Evolutionary conservation across 2,329 filamentous ascomycete genomes (phyloP), one percentile per base, ranked within the genome.

Genomic region (Hysterium pulicare): DNA sequence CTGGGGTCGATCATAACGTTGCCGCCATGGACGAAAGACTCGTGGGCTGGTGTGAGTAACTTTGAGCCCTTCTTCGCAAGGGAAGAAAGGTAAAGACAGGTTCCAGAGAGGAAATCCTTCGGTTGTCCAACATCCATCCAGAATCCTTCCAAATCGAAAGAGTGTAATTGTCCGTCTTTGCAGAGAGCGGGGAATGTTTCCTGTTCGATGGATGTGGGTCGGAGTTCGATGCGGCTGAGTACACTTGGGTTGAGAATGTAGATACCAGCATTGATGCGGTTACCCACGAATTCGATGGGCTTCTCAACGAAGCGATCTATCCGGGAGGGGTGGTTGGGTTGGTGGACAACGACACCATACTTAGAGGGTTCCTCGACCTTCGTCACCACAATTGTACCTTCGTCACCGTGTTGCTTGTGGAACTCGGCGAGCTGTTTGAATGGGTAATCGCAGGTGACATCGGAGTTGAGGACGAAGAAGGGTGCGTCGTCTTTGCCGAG

Each of bases 301-400:
- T 98, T 98, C 82, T 98, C 91, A 57, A 98, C 93, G 75, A 98
- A 98, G 57, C 93, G 90, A 72, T 98, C 93, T 70, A 98, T 97
- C 66, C 87, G 83, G 35, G 89, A 88, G 41, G 87, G 74, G 73
- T 95, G 89, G 70, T 84, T 87, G 49, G 90, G 89, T 77, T 95
- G 93, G 83, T 97, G 91, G 22, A 98, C 93, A 43, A 98, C 84
- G 57, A 98, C 91, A 81, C 91, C 91, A 69, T 97, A 98, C 74
- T 98, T 98, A 65, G 89, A 95, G 33, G 91, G 91, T 73, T 98
- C 93, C 74, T 98, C 91, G 40, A 98, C 91, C 79, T 97, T 98
- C 63, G 91, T 98, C 50, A 97, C 91, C 36, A 95, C 86, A 62
- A 98, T 98, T 55, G 91, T 98, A 55, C 91, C 93, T 76, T 98